Percentiles rank a stretch among this genome's conserved stretches.
These are phyloP conservation scores for Gossypium sturtianum DNA, from an alignment of 345 rosid species.

Conservation along the genomic window DNA sequence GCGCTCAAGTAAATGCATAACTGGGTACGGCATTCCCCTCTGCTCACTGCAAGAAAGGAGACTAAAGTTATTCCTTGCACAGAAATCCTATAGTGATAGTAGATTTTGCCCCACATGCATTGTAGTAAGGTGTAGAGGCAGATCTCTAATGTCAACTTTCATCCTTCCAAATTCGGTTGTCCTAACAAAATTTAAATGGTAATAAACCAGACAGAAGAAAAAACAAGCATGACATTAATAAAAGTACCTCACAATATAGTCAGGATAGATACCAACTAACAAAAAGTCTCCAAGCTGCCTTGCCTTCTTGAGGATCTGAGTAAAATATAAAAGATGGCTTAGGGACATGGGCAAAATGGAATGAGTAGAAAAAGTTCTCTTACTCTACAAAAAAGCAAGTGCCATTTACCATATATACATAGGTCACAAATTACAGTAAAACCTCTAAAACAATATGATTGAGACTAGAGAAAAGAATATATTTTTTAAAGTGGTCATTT, in stretches of 20 bases:
- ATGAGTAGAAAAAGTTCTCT: not conserved
- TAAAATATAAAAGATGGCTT: not conserved
- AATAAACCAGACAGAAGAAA: not conserved
- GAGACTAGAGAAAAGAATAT: not conserved
- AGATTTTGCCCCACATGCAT: not conserved
- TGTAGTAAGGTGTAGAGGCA: not conserved
- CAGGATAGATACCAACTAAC: conserved; percentile 80
- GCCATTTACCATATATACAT: not conserved
- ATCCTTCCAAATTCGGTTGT: not conserved
- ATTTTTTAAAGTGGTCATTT: not conserved
- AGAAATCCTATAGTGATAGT: not conserved
- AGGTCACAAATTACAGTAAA: not conserved
- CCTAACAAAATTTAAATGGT: not conserved
- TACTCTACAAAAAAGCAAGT: not conserved
- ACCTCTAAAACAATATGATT: not conserved
- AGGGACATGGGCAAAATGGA: not conserved
- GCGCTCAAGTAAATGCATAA: conserved; percentile 91
- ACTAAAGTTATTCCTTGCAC: conserved; percentile 1
- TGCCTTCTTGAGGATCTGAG: conserved; percentile 79
- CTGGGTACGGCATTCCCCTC: conserved; percentile 62
- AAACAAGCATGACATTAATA: not conserved
- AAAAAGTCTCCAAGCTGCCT: conserved; percentile 93
- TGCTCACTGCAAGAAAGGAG: conserved; percentile 49
- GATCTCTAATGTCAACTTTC: not conserved
- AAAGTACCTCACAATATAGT: conserved; percentile 78